phyloP scores from a whole-genome alignment of 495 filamentous ascomycete species.

The Astrocystis sublimbata region DNA sequence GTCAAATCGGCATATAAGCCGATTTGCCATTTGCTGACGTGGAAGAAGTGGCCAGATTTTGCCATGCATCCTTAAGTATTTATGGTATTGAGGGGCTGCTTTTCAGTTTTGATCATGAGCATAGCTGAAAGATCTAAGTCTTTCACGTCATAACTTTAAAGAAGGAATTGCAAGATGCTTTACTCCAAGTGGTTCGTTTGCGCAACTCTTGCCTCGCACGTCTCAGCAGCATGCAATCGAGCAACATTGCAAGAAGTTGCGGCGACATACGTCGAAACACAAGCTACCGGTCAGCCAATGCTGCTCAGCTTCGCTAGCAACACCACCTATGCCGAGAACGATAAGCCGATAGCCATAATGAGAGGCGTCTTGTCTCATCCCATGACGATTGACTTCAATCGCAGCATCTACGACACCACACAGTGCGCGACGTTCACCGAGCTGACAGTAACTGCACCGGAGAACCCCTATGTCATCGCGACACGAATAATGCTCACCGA shows the following conservation, averaged over 20 bases:
- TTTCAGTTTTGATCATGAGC: background rate
- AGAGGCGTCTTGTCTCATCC: slow-evolving; percentile 36
- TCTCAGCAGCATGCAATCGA: slow-evolving; percentile 27
- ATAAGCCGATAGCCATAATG: slow-evolving; percentile 31
- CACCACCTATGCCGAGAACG: slow-evolving; percentile 43
- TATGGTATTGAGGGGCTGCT: background rate
- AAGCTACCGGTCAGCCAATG: slow-evolving; percentile 21
- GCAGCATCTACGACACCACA: slow-evolving; percentile 40
- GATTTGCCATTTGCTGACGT: background rate
- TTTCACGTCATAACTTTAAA: background rate
- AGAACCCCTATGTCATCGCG: slow-evolving; percentile 43
- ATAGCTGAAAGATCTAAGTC: background rate
- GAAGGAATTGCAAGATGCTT: background rate
- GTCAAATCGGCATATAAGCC: slow-evolving; percentile 17
- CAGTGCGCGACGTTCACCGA: slow-evolving; percentile 45
- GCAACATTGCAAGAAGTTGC: slow-evolving; percentile 29
- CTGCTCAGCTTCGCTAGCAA: slow-evolving; percentile 26
- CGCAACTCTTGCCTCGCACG: slow-evolving; percentile 2
- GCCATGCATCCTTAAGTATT: background rate
- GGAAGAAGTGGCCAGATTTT: slow-evolving; percentile 7
- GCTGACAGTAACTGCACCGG: slow-evolving; percentile 33
- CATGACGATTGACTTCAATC: slow-evolving; percentile 41
- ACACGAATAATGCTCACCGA: slow-evolving; percentile 38
- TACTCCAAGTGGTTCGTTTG: background rate
- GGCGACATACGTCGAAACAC: slow-evolving; percentile 30